Conservation (phyloP, 1,284 basidiomycete species). For the Schizopora paradoxa region DNA sequence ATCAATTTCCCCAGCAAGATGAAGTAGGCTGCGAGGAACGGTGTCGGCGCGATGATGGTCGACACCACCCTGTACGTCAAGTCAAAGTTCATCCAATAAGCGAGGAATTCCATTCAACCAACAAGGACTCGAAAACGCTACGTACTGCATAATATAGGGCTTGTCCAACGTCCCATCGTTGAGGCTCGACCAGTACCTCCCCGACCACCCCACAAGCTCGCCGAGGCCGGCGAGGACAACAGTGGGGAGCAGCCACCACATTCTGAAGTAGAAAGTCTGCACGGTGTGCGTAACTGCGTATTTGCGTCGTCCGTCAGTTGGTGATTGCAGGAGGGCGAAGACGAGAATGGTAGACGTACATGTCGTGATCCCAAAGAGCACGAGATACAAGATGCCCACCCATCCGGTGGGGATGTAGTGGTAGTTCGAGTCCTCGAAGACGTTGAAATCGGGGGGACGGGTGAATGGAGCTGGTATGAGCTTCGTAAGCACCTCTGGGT, state of each 20-base stretch:
- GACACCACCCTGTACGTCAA: conserved; percentile 21
- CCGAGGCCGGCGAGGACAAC: conserved; percentile 31
- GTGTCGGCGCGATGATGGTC: conserved; percentile 43
- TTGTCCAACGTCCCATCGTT: conserved; percentile 21
- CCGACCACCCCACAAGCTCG: conserved; percentile 39
- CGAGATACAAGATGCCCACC: conserved; percentile 26
- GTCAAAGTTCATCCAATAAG: conserved; percentile 35
- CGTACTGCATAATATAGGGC: conserved; percentile 44
- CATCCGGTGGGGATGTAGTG: conserved; percentile 29
- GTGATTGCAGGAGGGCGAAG: neutral
- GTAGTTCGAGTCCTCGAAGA: conserved; percentile 18
- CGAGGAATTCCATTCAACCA: neutral
- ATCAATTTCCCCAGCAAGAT: conserved; percentile 43
- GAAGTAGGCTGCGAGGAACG: conserved; percentile 45
- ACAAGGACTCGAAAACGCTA: conserved; percentile 7
- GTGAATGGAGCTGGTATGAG: too few relatives aligned
- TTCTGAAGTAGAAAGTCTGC: conserved; percentile 29
- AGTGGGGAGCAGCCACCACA: conserved; percentile 38
- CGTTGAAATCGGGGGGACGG: too few relatives aligned
- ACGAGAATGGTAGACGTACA: conserved; percentile 2
- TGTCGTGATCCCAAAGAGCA: conserved; percentile 13
- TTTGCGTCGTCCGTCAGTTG: neutral
- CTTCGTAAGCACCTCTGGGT: too few relatives aligned
- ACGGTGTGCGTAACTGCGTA: conserved; percentile 31
- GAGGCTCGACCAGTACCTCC: conserved; percentile 32